Evolutionary conservation across 1,284 basidiomycete genomes (phyloP), one percentile per base, ranked within the genome.

Genomic region (Bjerkandera adusta): DNA sequence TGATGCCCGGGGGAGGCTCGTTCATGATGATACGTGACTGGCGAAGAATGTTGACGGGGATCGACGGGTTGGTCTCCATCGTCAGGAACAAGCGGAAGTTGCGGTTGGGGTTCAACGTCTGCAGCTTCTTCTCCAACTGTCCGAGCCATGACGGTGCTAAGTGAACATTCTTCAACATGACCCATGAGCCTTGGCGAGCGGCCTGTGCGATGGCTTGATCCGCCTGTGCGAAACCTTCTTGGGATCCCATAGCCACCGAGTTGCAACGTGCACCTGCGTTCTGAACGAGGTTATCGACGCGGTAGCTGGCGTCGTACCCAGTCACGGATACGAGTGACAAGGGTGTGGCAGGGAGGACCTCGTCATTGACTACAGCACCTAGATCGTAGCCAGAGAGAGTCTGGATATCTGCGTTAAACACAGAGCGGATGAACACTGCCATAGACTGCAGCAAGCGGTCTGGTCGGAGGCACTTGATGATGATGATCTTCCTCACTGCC

Each of bases 11-110:
- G 42, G 93, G 90, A 33, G 95, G 94, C 63, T 97, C 95, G 64
- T 97, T 97, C 94, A 97, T 97, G 63, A 97, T 80, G 56, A 97
- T 83, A 33, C 93, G 84, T 16, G 93, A 97, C 67, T 94, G 93
- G 13, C 94, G 88, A 13, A 98, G 78, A 52, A 97, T 94, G 65
- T 96, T 97, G 59, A 96, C 92, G 3, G 95, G 92, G 47, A 98
- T 96, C 27, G 85, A 79, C 22, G 85, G 86, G 62, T 92, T 95
- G 16, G 91, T 90, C 69, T 97, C 95, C 92, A 97, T 93, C 1
- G 95, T 97, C 41, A 98, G 75, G 81, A 97, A 97, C 8, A 97
- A 76, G 20, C 95, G 84, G 90, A 97, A 98, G 62, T 78, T 87
- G 44, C 83, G 83, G 62, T 93, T 80, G 10, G 94, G 89, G 54